Evolutionary conservation across 331 rosid species (phyloP).

Genomic region (Cydonia oblonga): DNA sequence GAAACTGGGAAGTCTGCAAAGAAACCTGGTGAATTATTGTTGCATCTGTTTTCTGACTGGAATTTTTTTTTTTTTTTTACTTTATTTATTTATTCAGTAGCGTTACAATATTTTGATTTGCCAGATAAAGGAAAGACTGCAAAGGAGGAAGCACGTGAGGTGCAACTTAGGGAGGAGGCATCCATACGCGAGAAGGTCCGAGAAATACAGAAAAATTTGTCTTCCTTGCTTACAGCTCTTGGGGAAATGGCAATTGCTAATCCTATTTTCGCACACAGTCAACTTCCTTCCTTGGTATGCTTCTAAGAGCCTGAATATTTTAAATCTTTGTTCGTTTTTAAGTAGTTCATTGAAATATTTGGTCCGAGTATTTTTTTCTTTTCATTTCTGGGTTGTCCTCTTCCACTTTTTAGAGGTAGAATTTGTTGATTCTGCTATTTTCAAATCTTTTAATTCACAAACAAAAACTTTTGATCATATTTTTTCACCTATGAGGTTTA

Average conservation of each 20-base stretch:
- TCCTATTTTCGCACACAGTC: slow-evolving; percentile 89
- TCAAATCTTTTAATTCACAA: background rate
- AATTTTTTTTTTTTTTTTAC: slow-evolving; percentile 6
- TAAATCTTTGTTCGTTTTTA: background rate
- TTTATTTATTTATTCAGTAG: background rate
- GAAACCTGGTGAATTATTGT: slow-evolving; percentile 64
- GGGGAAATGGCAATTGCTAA: slow-evolving; percentile 87
- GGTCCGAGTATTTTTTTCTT: background rate
- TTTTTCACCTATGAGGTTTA: background rate
- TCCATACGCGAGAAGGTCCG: slow-evolving; percentile 57
- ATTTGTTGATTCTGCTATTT: background rate
- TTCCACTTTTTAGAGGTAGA: background rate
- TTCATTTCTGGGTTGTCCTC: background rate
- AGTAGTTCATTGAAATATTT: background rate
- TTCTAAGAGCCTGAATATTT: slow-evolving; percentile 6
- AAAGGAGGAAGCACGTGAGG: slow-evolving; percentile 91
- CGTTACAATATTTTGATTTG: background rate
- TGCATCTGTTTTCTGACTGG: background rate
- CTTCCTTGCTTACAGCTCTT: slow-evolving; percentile 65
- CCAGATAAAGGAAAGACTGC: slow-evolving; percentile 83
- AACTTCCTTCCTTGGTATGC: slow-evolving; percentile 77
- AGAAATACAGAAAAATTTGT: slow-evolving; percentile 55
- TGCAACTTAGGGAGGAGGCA: slow-evolving; percentile 73
- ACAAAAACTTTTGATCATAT: background rate
- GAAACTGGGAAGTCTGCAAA: slow-evolving; percentile 57